These are phyloP conservation scores for Zymoseptoria pseudotritici DNA, from an alignment of 2,329 filamentous ascomycete genomes.

Conservation along the genomic window DNA sequence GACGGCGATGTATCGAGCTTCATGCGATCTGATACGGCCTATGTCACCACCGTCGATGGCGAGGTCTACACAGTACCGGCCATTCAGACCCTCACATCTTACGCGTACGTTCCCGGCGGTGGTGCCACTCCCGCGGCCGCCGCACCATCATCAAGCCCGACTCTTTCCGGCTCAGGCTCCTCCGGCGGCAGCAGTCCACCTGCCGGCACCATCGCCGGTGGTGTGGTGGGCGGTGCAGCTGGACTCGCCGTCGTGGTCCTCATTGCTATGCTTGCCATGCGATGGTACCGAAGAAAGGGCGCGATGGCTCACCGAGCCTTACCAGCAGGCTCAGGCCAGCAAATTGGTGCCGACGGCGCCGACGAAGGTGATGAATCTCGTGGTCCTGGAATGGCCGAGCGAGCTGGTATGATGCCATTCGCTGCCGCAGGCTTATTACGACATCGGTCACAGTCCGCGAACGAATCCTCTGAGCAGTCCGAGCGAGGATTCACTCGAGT, in stretches of 20 bases:
- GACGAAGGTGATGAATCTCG: conserved; percentile 1
- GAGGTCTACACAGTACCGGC: conserved; percentile 18
- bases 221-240: conserved; percentile 55
- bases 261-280: conserved; percentile 46
- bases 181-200: conserved; percentile 26
- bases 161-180: conserved; percentile 1
- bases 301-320: conserved; percentile 20
- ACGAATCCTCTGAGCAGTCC: conserved; percentile 14
- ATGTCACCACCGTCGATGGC: conserved; percentile 22
- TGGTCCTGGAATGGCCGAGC: conserved; percentile 35
- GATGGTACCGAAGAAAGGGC: conserved; percentile 40
- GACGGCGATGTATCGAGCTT: conserved; percentile 21
- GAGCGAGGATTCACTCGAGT: conserved; percentile 42
- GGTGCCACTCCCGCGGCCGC: background rate
- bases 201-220: conserved; percentile 52
- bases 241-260: conserved; percentile 47
- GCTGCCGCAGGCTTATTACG: conserved; percentile 20
- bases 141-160: conserved; percentile 7
- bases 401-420: conserved; percentile 32
- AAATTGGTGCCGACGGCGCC: conserved; percentile 8
- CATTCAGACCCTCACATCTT: background rate
- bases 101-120: background rate
- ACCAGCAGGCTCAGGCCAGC: conserved; percentile 15
- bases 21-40: conserved; percentile 14
- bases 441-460: background rate